Conservation (phyloP, 768 basidiomycete species). For the Peribolospora baueri region DNA sequence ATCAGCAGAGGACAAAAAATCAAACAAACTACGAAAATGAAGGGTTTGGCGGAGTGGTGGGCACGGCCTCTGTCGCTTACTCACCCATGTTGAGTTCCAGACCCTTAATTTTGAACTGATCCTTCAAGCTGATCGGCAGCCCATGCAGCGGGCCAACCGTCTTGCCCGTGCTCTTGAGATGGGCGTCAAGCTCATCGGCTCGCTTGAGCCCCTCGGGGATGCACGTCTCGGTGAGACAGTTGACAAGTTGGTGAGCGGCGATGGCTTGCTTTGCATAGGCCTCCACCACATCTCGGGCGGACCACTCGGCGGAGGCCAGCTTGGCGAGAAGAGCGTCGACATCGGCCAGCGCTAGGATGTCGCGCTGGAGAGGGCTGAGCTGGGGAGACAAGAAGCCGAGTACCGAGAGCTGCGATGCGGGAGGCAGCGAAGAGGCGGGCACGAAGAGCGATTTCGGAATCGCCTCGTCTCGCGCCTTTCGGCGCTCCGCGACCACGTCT, state of each 20-base stretch:
- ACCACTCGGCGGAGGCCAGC: conserved; percentile 32
- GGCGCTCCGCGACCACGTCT: too few relatives aligned
- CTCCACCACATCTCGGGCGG: conserved; percentile 40
- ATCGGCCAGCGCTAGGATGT: conserved; percentile 33
- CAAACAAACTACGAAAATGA: too few relatives aligned
- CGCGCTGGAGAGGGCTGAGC: conserved; percentile 20
- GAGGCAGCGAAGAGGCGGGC: too few relatives aligned
- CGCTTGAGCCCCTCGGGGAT: conserved; percentile 41
- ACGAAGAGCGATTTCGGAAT: too few relatives aligned
- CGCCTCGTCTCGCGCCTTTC: too few relatives aligned
- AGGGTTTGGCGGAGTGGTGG: too few relatives aligned
- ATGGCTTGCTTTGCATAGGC: conserved; percentile 57
- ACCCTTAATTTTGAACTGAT: conserved; percentile 6
- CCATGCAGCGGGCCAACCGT: conserved; percentile 42
- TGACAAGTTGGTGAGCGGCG: conserved; percentile 51
- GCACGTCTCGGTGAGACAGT: conserved; percentile 53
- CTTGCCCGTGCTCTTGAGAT: conserved; percentile 36
- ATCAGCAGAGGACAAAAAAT: too few relatives aligned
- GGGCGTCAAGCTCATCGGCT: conserved; percentile 41
- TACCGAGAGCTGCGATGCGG: too few relatives aligned
- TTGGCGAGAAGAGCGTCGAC: conserved; percentile 27
- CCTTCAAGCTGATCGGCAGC: conserved; percentile 8
- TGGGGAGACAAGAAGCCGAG: too few relatives aligned
- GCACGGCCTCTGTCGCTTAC: too few relatives aligned
- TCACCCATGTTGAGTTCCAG: too few relatives aligned